Conservation (phyloP, 2,329 filamentous ascomycete species). For the Colletotrichum orbiculare region DNA sequence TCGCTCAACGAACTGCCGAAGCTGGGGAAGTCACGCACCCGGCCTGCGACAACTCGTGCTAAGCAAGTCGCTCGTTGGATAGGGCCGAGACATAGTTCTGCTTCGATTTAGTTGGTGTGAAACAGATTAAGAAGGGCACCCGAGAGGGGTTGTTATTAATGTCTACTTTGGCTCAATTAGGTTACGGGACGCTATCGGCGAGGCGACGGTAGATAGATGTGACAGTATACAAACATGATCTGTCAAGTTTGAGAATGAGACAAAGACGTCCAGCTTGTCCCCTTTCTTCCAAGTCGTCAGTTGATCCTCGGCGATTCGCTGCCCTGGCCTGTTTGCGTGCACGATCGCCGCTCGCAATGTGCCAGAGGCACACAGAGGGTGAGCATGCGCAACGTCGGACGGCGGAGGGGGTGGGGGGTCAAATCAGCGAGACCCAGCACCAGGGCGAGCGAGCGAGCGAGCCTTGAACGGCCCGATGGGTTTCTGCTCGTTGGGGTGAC, state of each 20-base stretch:
- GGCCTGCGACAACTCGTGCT: constrained; percentile 11
- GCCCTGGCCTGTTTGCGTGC: background rate
- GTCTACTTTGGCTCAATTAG: too few species aligned
- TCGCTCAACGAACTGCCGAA: constrained; percentile 44
- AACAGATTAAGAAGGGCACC: background rate
- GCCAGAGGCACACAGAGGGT: constrained; percentile 16
- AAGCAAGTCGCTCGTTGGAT: background rate
- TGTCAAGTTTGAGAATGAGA: constrained; percentile 22
- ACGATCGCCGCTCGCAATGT: background rate
- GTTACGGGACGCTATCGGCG: too few species aligned
- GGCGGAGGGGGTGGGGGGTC: background rate
- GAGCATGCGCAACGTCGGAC: constrained; percentile 26
- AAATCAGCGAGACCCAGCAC: constrained; percentile 19
- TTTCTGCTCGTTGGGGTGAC: constrained; percentile 1
- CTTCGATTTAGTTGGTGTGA: too few species aligned
- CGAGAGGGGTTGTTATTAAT: too few species aligned
- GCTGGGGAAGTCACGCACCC: constrained; percentile 37
- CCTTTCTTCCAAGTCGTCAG: background rate
- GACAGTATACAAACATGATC: background rate
- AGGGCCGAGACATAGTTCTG: background rate
- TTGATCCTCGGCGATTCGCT: background rate
- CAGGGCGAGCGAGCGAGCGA: constrained; percentile 32
- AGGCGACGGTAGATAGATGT: background rate
- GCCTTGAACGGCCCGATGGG: constrained; percentile 28
- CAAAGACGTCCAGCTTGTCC: background rate